Evolutionary conservation across 78 protist genomes (phyloP), one percentile per base, ranked within the genome.

Genomic region (Pelomyxa schiedti): DNA sequence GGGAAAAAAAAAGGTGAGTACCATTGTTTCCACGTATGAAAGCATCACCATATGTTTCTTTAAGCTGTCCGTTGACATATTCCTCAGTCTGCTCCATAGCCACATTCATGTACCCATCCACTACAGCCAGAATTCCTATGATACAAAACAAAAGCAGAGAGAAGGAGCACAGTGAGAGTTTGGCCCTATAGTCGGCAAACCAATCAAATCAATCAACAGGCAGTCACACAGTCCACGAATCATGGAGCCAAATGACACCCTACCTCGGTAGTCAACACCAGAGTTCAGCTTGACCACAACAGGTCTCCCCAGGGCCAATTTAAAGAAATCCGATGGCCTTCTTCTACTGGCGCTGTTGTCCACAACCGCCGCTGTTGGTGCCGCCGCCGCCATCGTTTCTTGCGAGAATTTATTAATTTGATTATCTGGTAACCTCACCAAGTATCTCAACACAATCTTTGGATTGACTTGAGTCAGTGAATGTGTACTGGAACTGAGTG

Each of bases 1-100:
- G 16, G 71, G 24, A 67, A 16, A 16, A 22, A 39, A 67, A 67
- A 67, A 67, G 38, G 71, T 52, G 66, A 76, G 9, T 26, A 88
- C 93, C 92, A 9, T 89, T 90, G 77, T 89, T 90, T 2, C 94
- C 93, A 0, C 94, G 66, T 66, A 90, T 86, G 72, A 89, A 90
- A 4, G 91, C 82, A 35, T 90, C 93, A 0, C 92, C 94, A 8
- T 78, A 87, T 32, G 67, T 70, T 30, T 65, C 74, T 47, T 71
- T 77, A 39, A 86, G 37, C 67, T 70, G 80, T 0, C 93, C 93
- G 26, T 86, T 78, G 24, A 77, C 76, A 35, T 42, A 88, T 73
- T 90, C 95, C 74, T 91, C 91, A 0, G 95, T 83, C 65, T 91
- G 89, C 72, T 91, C 95, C 69, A 91, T 58, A 3, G 92, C 95